Base-by-base conservation (phyloP, 768 basidiomycete species). In the Chalciporus sphaerocephalus region DNA sequence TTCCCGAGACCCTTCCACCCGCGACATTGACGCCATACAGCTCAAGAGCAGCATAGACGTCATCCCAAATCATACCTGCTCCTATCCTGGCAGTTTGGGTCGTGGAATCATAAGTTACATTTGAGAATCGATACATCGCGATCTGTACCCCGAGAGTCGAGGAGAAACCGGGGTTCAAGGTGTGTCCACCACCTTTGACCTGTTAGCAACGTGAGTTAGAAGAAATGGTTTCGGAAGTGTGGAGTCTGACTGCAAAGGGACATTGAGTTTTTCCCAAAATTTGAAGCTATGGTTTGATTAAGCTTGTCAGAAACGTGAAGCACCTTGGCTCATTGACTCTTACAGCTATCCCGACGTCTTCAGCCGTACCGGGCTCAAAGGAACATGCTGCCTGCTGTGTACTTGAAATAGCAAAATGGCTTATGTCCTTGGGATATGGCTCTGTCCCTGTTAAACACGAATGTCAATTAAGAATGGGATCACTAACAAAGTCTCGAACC, bases 121-220 rank as follows among this genome's bases (percentile, higher is more conserved):
- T 49, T 4, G 67, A 65, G 55, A 83, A 80, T 2, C 69, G 63
- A 30, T 48, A 58, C 78, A 83, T 75, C 7, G 76, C 62, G 7
- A 85, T 82, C 12, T 79, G 79, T 11, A 85, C 73, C 24, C 81
- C 82, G 1, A 57, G 49, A 0, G 82, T 83, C 0, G 83, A 83
- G 0, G 80, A 80, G 48, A 81, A 82, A 2, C 74, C 74, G 0
- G 69, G 73, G 53, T 81, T 82, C 2, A 70, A 53, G 1, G 74
- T 48, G 57, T 84, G 81, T 0, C 82, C 81, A 13, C 79, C 81
- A n/a, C 80, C 75, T 58, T 81, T 84, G 42, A 83, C 73, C 81
- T 80, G 33, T 32, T 5, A 15, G 15, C 22, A 2, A 21, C 22
- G 42, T 50, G 38, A 57, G 40, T 27, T n/a, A 12, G 5, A 20